Conservation (phyloP, 257 asterid genomes). For the Nicotiana tabacum region DNA sequence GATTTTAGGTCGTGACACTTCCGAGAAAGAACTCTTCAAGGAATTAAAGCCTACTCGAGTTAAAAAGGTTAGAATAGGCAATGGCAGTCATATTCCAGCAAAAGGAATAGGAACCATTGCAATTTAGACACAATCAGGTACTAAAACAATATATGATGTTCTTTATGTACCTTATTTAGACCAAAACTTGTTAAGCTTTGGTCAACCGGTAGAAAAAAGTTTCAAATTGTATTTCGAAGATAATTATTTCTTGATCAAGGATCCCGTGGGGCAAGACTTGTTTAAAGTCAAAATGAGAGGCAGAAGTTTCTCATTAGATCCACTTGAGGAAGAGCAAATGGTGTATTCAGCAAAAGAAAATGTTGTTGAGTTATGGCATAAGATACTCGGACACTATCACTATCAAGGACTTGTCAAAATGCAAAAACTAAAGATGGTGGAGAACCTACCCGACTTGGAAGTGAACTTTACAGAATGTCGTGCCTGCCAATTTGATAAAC, state of each 20-base stretch:
- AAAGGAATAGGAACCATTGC: too few species aligned
- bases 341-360: background rate
- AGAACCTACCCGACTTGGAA: background rate
- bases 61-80: too few species aligned
- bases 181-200: background rate
- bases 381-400: background rate
- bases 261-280: background rate
- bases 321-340: background rate
- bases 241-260: too few species aligned
- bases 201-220: background rate
- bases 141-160: too few species aligned
- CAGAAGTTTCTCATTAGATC: background rate
- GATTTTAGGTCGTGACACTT: too few species aligned
- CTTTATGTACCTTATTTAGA: too few species aligned
- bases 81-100: too few species aligned
- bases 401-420: background rate
- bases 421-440: background rate
- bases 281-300: background rate
- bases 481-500: background rate
- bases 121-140: too few species aligned
- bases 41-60: too few species aligned
- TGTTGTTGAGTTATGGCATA: background rate
- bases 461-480: background rate
- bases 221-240: background rate
- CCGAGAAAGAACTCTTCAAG: too few species aligned